Conservation (phyloP, 768 basidiomycete species). For the Mycena maculata region DNA sequence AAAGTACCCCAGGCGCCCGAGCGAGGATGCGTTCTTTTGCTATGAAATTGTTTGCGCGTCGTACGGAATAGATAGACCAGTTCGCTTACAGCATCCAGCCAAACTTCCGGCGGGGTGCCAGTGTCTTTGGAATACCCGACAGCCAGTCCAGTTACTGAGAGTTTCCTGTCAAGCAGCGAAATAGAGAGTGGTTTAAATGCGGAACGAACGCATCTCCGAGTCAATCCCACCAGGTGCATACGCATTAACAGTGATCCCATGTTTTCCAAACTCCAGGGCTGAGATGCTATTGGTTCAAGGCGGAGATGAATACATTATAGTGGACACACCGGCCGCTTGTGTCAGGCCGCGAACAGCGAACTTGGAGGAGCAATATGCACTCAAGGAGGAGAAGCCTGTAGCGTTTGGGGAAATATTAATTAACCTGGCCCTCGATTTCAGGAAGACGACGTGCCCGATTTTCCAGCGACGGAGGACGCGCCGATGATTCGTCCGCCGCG, state of each 20-base stretch:
- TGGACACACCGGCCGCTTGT: conserved; percentile 20
- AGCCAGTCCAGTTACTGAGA: not conserved
- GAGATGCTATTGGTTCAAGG: not conserved
- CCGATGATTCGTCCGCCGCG: conserved; percentile 53
- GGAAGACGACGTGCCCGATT: conserved; percentile 14
- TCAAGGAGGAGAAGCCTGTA: conserved; percentile 14
- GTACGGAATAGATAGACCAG: not conserved
- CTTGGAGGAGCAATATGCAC: conserved; percentile 44
- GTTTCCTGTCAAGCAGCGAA: not conserved
- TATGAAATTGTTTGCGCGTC: not conserved
- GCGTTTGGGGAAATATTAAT: not conserved
- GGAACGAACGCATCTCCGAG: conserved; percentile 29
- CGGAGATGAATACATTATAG: too few relatives aligned
- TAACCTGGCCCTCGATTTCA: not conserved
- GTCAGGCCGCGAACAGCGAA: conserved; percentile 36
- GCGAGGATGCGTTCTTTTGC: not conserved
- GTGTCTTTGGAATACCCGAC: not conserved
- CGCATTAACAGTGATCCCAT: conserved; percentile 42
- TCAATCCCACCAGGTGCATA: conserved; percentile 40
- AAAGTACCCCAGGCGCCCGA: not conserved
- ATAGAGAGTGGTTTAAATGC: too few relatives aligned
- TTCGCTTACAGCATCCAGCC: not conserved
- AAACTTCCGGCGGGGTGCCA: not conserved
- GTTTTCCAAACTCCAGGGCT: conserved; percentile 36
- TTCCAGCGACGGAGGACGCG: conserved; percentile 31